Percentiles rank a stretch among this genome's conserved stretches.
These are phyloP conservation scores for Panicum miliaceum DNA, from an alignment of 176 grass and related monocot species.

Conservation along the genomic window DNA sequence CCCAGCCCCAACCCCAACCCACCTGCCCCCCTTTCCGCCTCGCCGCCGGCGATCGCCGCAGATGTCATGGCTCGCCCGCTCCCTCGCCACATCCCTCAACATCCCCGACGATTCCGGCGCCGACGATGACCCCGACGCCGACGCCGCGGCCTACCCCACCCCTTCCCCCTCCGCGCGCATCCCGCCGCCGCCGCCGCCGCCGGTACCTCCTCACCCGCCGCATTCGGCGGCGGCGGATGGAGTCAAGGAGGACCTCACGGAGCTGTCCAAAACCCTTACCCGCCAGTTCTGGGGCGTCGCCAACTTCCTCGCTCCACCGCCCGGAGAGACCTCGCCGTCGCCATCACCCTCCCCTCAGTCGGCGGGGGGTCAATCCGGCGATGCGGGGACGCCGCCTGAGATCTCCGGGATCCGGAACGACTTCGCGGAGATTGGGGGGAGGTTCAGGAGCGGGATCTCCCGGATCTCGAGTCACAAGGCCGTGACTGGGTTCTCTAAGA, in stretches of 20 bases:
- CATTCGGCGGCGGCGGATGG: constrained; percentile 57
- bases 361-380: constrained; percentile 14
- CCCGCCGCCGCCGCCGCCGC: constrained; percentile 38
- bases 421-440: constrained; percentile 64
- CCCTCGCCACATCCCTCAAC: constrained; percentile 73
- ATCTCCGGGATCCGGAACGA: constrained; percentile 64
- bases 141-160: background rate
- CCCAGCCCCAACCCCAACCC: constrained; percentile 22
- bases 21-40: background rate
- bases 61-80: constrained; percentile 93
- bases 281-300: constrained; percentile 88
- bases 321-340: constrained; percentile 38
- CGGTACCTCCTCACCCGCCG: constrained; percentile 16
- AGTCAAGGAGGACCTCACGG: constrained; percentile 90
- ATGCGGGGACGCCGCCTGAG: constrained; percentile 46
- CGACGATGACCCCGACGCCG: constrained; percentile 53
- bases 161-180: constrained; percentile 17
- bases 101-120: constrained; percentile 45
- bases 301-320: constrained; percentile 81
- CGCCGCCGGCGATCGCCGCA: constrained; percentile 48
- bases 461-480: constrained; percentile 70
- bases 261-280: constrained; percentile 75
- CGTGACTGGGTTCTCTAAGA: constrained; percentile 74
- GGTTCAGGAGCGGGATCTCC: constrained; percentile 66
- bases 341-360: constrained; percentile 28